Conservation (phyloP, 768 basidiomycete genomes). For the Rhizopogon roseolus region DNA sequence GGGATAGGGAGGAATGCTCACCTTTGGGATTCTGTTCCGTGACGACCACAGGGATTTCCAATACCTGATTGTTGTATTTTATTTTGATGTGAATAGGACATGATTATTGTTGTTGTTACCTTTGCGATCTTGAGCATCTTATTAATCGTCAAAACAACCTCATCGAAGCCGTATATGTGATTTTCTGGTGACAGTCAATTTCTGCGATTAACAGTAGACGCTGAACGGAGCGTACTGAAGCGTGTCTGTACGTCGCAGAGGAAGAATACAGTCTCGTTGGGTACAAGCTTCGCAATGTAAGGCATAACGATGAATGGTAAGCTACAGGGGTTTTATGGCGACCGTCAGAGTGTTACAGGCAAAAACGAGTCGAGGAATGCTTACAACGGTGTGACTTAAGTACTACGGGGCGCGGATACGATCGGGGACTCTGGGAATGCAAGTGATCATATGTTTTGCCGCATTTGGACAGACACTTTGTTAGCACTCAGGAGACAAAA, state of each 20-base stretch:
- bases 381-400: background rate
- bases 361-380: background rate
- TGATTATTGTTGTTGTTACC: conserved; percentile 30
- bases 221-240: conserved; percentile 48
- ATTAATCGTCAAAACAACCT: conserved; percentile 61
- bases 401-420: no score
- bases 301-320: conserved; percentile 13
- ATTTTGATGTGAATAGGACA: no score
- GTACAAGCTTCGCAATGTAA: conserved; percentile 32
- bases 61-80: conserved; percentile 36
- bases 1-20: conserved; percentile 20
- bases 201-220: background rate
- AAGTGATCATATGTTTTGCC: background rate
- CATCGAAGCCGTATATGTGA: conserved; percentile 66
- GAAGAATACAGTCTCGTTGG: conserved; percentile 51
- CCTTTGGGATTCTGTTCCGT: conserved; percentile 86
- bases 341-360: background rate
- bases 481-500: no score
- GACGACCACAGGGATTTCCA: conserved; percentile 66
- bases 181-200: conserved; percentile 23
- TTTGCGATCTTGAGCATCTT: conserved; percentile 78
- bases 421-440: no score
- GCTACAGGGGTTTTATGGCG: no score
- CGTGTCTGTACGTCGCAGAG: conserved; percentile 81
- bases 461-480: background rate